phyloP scores from a whole-genome alignment of 441 rosid species.

The Geranium incanum region DNA sequence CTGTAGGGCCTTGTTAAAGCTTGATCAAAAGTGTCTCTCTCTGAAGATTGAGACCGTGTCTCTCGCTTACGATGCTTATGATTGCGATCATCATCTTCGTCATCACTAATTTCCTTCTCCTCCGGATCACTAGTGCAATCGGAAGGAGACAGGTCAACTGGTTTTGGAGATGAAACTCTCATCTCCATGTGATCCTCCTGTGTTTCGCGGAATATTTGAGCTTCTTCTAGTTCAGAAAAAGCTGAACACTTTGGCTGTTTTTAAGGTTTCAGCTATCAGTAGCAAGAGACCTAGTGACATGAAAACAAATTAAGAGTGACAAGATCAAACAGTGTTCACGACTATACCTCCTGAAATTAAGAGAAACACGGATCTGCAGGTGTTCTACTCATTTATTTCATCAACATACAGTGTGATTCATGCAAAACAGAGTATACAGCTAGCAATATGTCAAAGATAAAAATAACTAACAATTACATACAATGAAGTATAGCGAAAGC shows the following conservation, averaged over 20 bases:
- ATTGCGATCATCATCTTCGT: constrained; percentile 97
- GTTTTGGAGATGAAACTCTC: constrained; percentile 63
- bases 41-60: constrained; percentile 58
- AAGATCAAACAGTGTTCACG: not conserved
- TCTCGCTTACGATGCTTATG: constrained; percentile 91
- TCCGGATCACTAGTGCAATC: constrained; percentile 70
- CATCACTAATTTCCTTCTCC: constrained; percentile 92
- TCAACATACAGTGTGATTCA: not conserved
- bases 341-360: not conserved
- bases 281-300: not conserved
- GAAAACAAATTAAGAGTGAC: not conserved
- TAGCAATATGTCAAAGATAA: not conserved
- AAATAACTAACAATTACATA: not conserved
- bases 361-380: not conserved
- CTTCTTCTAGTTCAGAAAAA: not conserved
- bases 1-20: constrained; percentile 50
- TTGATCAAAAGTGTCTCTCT: constrained; percentile 59
- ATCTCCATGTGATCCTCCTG: constrained; percentile 51
- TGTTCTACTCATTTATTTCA: not conserved
- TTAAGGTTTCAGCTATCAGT: not conserved
- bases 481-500: not conserved
- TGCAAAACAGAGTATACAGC: not conserved
- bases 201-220: constrained; percentile 9
- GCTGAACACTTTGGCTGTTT: not conserved
- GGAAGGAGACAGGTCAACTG: constrained; percentile 50